These are phyloP conservation scores for Artomyces pyxidatus DNA, from an alignment of 768 basidiomycete species.

Conservation along the genomic window DNA sequence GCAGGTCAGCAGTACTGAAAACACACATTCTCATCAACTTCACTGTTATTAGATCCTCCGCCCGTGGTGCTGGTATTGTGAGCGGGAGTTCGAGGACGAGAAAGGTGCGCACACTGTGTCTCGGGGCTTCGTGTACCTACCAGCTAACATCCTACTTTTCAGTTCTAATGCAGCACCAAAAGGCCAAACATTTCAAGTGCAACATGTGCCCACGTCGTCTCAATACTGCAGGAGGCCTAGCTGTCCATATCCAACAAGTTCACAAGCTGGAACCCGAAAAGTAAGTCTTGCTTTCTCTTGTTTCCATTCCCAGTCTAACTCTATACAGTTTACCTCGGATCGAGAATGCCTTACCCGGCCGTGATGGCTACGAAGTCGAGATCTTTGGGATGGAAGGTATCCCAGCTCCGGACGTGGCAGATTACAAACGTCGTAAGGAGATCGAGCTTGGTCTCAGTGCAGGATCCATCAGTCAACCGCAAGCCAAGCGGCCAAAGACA, in stretches of 20 bases:
- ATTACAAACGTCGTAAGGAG: constrained; percentile 94
- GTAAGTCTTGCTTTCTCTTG: constrained; percentile 18
- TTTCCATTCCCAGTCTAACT: constrained; percentile 6
- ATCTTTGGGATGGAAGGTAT: constrained; percentile 99
- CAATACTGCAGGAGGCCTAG: constrained; percentile 95
- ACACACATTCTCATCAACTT: constrained; percentile 2
- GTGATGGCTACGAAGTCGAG: constrained; percentile 97
- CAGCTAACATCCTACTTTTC: neutral
- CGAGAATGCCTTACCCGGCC: constrained; percentile 91
- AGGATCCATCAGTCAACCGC: constrained; percentile 75
- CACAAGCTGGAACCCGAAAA: constrained; percentile 97
- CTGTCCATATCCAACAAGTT: constrained; percentile 97
- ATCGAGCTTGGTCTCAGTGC: constrained; percentile 83
- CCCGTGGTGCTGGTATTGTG: constrained; percentile 99
- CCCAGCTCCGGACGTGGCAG: constrained; percentile 86
- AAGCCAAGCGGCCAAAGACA: constrained; percentile 71
- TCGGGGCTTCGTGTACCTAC: no score
- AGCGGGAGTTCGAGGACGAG: constrained; percentile 98
- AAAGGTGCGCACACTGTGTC: constrained; percentile 55
- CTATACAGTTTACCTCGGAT: constrained; percentile 66
- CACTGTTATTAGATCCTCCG: constrained; percentile 52
- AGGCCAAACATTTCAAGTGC: constrained; percentile 99
- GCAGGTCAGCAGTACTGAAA: constrained; percentile 25
- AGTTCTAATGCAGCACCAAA: constrained; percentile 99
- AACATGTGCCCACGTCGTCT: constrained; percentile 90